A percentile compares a stretch with the other conserved stretches of the same genome.
These are phyloP conservation scores for Paracoccidioides brasiliensis DNA, from an alignment of 2,329 filamentous ascomycete species.

Conservation along the genomic window DNA sequence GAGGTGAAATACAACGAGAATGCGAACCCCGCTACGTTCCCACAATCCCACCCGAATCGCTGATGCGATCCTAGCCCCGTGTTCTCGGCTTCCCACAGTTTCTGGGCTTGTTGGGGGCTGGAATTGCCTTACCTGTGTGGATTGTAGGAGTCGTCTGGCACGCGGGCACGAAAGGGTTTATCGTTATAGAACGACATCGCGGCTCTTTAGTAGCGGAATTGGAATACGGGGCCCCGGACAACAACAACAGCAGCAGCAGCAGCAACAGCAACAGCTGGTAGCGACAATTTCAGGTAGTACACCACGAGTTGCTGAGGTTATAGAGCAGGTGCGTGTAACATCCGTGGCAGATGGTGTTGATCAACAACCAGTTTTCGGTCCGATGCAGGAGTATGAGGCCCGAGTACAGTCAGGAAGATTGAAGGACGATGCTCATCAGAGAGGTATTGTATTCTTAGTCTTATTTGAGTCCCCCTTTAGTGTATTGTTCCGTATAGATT, in stretches of 20 bases:
- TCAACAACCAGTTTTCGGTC: slow-evolving; percentile 38
- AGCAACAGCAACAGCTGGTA: neutral
- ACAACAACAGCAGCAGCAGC: neutral
- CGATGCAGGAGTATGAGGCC: slow-evolving; percentile 76
- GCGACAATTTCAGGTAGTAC: neutral
- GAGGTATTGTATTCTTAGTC: slow-evolving; percentile 43
- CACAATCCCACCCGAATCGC: neutral
- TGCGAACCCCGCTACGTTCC: neutral
- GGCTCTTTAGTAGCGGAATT: neutral
- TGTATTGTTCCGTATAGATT: neutral
- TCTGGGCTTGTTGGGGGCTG: neutral
- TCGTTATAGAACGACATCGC: neutral
- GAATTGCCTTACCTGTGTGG: neutral
- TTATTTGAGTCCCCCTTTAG: neutral
- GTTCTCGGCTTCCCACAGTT: neutral
- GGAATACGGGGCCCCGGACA: neutral
- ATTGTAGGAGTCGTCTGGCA: neutral
- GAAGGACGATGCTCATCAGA: slow-evolving; percentile 80
- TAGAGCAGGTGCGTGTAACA: neutral
- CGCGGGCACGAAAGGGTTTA: neutral
- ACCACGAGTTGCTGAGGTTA: neutral
- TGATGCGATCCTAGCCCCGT: neutral
- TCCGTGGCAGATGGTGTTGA: neutral
- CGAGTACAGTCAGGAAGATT: slow-evolving; percentile 62
- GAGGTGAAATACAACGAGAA: neutral